A percentile compares a stretch with the other conserved stretches of the same genome.
phyloP scores from a whole-genome alignment of 2,329 filamentous ascomycete genomes.

The Sporothrix protearum region DNA sequence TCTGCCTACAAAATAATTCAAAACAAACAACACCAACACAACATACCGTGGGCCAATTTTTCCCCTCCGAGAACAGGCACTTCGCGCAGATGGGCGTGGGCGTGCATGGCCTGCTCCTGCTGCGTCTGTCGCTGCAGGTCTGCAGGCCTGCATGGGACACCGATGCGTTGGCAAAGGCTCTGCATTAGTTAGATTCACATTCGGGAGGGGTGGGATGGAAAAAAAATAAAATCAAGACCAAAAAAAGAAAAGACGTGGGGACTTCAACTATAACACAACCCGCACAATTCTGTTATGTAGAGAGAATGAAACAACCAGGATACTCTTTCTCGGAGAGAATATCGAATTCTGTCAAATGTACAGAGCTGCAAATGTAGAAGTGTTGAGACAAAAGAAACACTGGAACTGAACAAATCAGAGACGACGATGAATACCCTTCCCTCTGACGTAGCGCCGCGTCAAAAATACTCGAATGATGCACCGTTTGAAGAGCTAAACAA shows the following conservation, averaged over 20 bases:
- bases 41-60: not conserved
- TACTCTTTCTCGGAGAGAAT: too few relatives aligned
- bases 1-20: not conserved
- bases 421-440: too few relatives aligned
- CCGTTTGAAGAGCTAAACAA: not conserved
- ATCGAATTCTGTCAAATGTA: too few relatives aligned
- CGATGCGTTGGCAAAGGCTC: slow-evolving; percentile 6
- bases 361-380: too few relatives aligned
- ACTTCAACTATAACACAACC: not conserved
- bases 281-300: not conserved
- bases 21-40: not conserved
- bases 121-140: not conserved
- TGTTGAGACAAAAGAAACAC: not conserved
- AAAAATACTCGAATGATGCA: not conserved
- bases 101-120: not conserved
- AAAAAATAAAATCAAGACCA: not conserved
- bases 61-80: not conserved
- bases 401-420: not conserved
- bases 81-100: not conserved
- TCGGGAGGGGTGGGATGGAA: not conserved
- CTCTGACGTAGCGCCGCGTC: slow-evolving; percentile 13
- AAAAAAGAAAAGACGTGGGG: not conserved
- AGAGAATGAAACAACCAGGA: too few relatives aligned
- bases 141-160: not conserved
- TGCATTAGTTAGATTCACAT: not conserved